A percentile compares a stretch with the other conserved stretches of the same genome.
These are phyloP conservation scores for Cystofilobasidium capitatum DNA, from an alignment of 768 basidiomycete genomes.

Conservation along the genomic window DNA sequence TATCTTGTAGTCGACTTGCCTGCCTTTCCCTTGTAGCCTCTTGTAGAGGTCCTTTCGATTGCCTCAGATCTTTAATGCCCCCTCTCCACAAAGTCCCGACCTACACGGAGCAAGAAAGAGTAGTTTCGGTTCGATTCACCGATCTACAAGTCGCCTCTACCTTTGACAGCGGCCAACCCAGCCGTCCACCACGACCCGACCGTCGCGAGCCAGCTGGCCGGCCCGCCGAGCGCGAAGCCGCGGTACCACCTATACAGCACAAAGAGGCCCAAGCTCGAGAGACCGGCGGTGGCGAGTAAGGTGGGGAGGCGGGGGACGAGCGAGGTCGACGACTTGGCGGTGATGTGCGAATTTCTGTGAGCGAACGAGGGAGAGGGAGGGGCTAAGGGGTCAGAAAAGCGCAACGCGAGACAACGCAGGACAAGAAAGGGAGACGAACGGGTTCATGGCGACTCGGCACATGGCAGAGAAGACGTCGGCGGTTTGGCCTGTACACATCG, in stretches of 20 bases:
- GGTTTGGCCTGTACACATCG: constrained; percentile 11
- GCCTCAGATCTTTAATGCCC: too few relatives aligned
- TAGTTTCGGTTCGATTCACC: background rate
- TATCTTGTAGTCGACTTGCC: too few relatives aligned
- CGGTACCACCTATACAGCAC: constrained; percentile 2
- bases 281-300: background rate
- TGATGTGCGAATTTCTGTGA: constrained; percentile 2
- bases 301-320: background rate
- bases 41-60: too few relatives aligned
- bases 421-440: constrained; percentile 8
- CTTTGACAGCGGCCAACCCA: background rate
- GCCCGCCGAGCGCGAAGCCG: background rate
- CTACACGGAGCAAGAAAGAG: background rate
- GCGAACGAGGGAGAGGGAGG: background rate
- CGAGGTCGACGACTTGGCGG: background rate
- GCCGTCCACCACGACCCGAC: background rate
- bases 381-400: background rate
- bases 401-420: background rate
- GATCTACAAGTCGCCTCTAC: background rate
- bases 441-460: constrained; percentile 24
- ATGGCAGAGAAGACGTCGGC: constrained; percentile 23
- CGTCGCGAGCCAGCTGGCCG: background rate
- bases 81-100: background rate
- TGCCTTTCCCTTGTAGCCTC: too few relatives aligned
- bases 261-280: background rate